Conservation (phyloP, 768 basidiomycete species). For the Inosperma sp. region DNA sequence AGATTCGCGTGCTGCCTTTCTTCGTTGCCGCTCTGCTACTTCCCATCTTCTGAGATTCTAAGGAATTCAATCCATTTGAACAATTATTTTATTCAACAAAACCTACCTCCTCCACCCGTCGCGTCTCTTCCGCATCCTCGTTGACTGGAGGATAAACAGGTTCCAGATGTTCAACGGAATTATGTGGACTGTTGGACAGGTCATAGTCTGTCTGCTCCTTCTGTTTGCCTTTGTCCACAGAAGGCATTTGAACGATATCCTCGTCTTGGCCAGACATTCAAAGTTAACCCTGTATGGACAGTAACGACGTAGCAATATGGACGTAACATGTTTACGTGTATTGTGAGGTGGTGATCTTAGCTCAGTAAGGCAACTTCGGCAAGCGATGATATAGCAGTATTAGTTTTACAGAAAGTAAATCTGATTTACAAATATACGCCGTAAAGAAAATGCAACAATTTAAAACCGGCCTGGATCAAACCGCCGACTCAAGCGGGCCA, state of each 20-base stretch:
- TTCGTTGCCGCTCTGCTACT: conserved; percentile 65
- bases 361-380: no score
- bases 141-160: conserved; percentile 59
- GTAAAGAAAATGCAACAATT: conserved; percentile 14
- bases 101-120: conserved; percentile 66
- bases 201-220: conserved; percentile 26
- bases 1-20: conserved; percentile 68
- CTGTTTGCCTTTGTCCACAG: conserved; percentile 30
- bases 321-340: conserved; percentile 16
- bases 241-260: conserved; percentile 33
- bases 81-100: background rate
- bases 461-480: conserved; percentile 42
- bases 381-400: no score
- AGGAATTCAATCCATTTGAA: conserved; percentile 8
- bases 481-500: conserved; percentile 24
- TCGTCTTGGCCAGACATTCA: conserved; percentile 40
- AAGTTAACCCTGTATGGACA: no score
- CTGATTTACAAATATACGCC: conserved; percentile 7
- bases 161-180: conserved; percentile 26
- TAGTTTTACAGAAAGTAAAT: conserved; percentile 3
- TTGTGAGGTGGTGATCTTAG: no score
- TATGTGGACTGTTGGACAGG: conserved; percentile 23
- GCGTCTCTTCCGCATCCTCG: conserved; percentile 64
- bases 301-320: conserved; percentile 9
- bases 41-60: conserved; percentile 81